These are phyloP conservation scores for Colletotrichum trifolii DNA, from an alignment of 2,329 filamentous ascomycete species.

Conservation along the genomic window DNA sequence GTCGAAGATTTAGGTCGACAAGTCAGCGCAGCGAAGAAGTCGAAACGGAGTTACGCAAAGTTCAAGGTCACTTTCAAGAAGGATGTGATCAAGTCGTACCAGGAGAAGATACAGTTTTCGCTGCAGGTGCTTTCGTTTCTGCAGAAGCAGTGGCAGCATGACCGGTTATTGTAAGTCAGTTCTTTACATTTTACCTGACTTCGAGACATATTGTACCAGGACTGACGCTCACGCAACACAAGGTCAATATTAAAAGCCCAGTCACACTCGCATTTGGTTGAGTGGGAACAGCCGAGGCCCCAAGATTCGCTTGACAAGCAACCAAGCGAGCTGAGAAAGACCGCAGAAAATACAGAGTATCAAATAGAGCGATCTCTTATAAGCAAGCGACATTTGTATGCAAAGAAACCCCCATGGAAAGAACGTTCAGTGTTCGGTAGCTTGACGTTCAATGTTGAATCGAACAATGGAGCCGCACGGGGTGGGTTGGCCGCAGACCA, in stretches of 20 bases:
- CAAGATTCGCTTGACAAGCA: too few species aligned
- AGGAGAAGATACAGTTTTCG: conserved; percentile 12
- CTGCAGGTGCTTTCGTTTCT: neutral
- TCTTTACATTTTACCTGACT: neutral
- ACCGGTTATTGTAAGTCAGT: too few species aligned
- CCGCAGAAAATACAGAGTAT: neutral
- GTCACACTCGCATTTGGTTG: neutral
- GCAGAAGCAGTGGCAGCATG: neutral
- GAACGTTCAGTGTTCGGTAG: neutral
- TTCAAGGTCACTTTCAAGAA: conserved; percentile 13
- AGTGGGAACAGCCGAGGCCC: neutral
- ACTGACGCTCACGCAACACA: neutral
- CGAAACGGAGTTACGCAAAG: conserved; percentile 4
- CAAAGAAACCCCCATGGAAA: neutral
- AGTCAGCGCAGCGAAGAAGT: neutral
- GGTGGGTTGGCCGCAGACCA: neutral
- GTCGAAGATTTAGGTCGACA: neutral
- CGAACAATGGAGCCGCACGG: neutral
- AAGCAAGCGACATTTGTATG: fast-evolving
- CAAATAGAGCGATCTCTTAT: neutral
- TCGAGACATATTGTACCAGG: neutral
- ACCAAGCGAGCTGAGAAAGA: too few species aligned
- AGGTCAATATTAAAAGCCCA: neutral
- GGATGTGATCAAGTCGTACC: neutral
- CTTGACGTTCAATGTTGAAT: neutral